Evolutionary conservation across 305 asterid species (phyloP).

Genomic region (Fraxinus floribunda): DNA sequence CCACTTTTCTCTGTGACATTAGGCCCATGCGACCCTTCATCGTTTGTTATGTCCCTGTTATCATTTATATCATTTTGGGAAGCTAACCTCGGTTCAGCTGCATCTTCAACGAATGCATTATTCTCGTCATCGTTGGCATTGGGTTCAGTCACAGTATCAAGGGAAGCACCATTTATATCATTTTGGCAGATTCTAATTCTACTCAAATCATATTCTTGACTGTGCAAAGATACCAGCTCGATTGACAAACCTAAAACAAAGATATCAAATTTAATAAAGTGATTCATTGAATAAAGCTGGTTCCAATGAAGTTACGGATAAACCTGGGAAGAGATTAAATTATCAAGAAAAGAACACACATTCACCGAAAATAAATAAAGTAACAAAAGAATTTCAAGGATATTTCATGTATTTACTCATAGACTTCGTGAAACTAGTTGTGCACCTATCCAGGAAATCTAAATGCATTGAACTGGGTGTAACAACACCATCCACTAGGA

Average conservation of each 20-base stretch:
- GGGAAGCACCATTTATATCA: constrained; percentile 35
- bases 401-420: neutral
- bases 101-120: constrained; percentile 29
- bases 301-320: constrained; percentile 12
- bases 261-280: constrained; percentile 19
- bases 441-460: neutral
- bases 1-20: constrained; percentile 26
- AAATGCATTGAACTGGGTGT: neutral
- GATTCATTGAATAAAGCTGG: constrained; percentile 1
- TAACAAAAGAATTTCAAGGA: neutral
- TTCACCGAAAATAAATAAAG: neutral
- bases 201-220: constrained; percentile 56
- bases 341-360: constrained; percentile 5
- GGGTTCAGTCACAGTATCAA: constrained; percentile 32
- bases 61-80: constrained; percentile 37
- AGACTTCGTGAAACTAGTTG: constrained; percentile 6
- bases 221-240: constrained; percentile 61
- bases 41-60: constrained; percentile 21
- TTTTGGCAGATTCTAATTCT: constrained; percentile 47
- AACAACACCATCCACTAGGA: constrained; percentile 8
- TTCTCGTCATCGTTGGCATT: constrained; percentile 18
- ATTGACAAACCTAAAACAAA: constrained; percentile 54
- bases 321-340: neutral
- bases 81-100: constrained; percentile 12
- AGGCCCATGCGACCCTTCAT: constrained; percentile 28